These are phyloP conservation scores for Zygosaccharomyces siamensis DNA, from an alignment of 805 yeast species.

Conservation along the genomic window DNA sequence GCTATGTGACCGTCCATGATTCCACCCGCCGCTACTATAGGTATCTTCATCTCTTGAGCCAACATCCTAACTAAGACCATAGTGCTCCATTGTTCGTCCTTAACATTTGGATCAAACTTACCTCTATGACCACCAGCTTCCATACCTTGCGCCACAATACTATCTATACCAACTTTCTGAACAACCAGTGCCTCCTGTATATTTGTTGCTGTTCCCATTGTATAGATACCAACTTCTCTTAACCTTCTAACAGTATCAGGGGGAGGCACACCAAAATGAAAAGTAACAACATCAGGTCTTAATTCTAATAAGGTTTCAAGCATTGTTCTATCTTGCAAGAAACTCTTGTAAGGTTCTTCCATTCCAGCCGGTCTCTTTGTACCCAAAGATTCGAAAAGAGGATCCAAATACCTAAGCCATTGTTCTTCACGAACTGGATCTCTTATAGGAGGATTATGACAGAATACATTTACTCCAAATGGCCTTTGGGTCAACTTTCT, in stretches of 20 bases:
- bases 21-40: conserved; percentile 52
- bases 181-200: conserved; percentile 39
- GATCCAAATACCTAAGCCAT: conserved; percentile 18
- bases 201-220: conserved; percentile 47
- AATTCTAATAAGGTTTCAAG: conserved; percentile 8
- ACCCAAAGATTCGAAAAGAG: conserved; percentile 14
- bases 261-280: conserved; percentile 50
- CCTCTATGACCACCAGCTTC: conserved; percentile 70
- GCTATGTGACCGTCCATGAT: conserved; percentile 36
- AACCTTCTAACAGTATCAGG: conserved; percentile 31
- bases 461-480: conserved; percentile 47
- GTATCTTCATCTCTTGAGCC: conserved; percentile 15
- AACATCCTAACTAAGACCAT: conserved; percentile 20
- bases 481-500: conserved; percentile 5
- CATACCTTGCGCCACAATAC: conserved; percentile 49
- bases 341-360: conserved; percentile 21
- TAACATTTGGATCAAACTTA: conserved; percentile 35
- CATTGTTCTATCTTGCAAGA: conserved; percentile 6
- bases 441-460: conserved; percentile 34
- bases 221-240: conserved; percentile 37
- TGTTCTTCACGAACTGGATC: conserved; percentile 11
- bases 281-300: conserved; percentile 45
- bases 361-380: conserved; percentile 13
- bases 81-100: conserved; percentile 37
- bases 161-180: conserved; percentile 39